Percentiles rank a stretch among this genome's conserved stretches.
phyloP scores from a whole-genome alignment of 2,329 filamentous ascomycete species.

The Exophiala bonariae region DNA sequence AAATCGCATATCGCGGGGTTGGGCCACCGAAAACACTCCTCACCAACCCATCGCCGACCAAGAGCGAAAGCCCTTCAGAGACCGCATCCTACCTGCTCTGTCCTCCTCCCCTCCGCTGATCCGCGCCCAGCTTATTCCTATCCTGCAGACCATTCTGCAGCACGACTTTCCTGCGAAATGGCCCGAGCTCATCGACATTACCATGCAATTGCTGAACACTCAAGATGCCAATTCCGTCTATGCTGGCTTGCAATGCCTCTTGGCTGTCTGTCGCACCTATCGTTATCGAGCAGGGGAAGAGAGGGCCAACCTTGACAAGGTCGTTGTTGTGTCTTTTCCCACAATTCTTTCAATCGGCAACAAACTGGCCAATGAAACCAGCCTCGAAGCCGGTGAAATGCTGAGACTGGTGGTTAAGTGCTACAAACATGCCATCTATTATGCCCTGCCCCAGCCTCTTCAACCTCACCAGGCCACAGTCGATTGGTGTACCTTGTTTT shows the following conservation, averaged over 20 bases:
- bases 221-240: conserved; percentile 86
- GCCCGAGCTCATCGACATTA: conserved; percentile 93
- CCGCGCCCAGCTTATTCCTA: conserved; percentile 88
- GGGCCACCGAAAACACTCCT: conserved; percentile 76
- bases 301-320: conserved; percentile 86
- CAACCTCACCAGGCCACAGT: conserved; percentile 81
- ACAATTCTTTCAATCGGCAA: conserved; percentile 83
- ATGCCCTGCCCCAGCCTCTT: conserved; percentile 78
- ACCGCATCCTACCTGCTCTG: conserved; percentile 85
- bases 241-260: conserved; percentile 87
- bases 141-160: conserved; percentile 93
- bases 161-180: conserved; percentile 93
- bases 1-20: conserved; percentile 92
- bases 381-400: conserved; percentile 94
- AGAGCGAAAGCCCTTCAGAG: conserved; percentile 83
- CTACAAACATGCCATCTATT: conserved; percentile 97
- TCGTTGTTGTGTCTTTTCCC: conserved; percentile 88
- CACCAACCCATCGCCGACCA: conserved; percentile 79
- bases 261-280: conserved; percentile 94
- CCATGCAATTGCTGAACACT: conserved; percentile 80
- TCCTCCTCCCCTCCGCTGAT: conserved; percentile 77
- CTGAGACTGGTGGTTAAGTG: conserved; percentile 91
- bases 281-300: conserved; percentile 86
- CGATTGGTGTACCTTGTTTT: conserved; percentile 93
- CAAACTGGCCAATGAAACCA: conserved; percentile 84